A percentile compares a stretch with the other conserved stretches of the same genome.
phyloP scores from a whole-genome alignment of 108 stramenopile genomes.

The Skeletonema grethae region DNA sequence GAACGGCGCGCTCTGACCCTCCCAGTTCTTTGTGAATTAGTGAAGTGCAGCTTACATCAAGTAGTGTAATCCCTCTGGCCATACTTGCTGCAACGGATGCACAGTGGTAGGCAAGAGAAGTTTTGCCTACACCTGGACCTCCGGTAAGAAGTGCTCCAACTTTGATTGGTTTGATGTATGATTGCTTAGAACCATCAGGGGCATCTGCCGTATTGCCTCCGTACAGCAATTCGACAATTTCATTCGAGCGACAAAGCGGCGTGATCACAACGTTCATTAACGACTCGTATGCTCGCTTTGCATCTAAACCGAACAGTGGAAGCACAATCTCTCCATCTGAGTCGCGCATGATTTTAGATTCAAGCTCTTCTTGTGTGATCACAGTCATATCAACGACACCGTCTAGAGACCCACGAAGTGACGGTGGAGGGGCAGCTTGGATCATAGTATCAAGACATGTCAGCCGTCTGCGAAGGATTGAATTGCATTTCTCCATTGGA shows the following conservation, averaged over 20 bases:
- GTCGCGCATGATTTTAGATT: constrained; percentile 14
- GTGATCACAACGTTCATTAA: constrained; percentile 71
- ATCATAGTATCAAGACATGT: constrained; percentile 49
- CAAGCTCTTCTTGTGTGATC: constrained; percentile 55
- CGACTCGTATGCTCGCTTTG: constrained; percentile 56
- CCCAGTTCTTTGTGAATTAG: constrained; percentile 89
- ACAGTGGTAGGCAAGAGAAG: constrained; percentile 64
- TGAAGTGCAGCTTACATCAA: constrained; percentile 85
- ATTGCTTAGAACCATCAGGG: background rate
- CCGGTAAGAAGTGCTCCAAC: constrained; percentile 79
- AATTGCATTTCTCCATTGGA: background rate
- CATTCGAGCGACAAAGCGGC: constrained; percentile 69
- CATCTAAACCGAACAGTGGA: constrained; percentile 62
- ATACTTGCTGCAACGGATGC: constrained; percentile 62
- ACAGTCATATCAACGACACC: constrained; percentile 81
- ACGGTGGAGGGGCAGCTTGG: constrained; percentile 52
- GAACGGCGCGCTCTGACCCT: constrained; percentile 78
- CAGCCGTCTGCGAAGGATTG: constrained; percentile 29
- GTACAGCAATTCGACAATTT: constrained; percentile 55
- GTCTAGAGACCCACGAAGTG: constrained; percentile 60
- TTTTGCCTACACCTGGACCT: constrained; percentile 75
- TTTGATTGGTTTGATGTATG: constrained; percentile 42
- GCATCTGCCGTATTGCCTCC: constrained; percentile 18
- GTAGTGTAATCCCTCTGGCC: constrained; percentile 58
- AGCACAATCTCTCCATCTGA: constrained; percentile 29